Percentiles rank a stretch among this genome's conserved stretches.
Evolutionary conservation across 164 flowering plant species (phyloP).

Genomic region (Berberis vulgaris): DNA sequence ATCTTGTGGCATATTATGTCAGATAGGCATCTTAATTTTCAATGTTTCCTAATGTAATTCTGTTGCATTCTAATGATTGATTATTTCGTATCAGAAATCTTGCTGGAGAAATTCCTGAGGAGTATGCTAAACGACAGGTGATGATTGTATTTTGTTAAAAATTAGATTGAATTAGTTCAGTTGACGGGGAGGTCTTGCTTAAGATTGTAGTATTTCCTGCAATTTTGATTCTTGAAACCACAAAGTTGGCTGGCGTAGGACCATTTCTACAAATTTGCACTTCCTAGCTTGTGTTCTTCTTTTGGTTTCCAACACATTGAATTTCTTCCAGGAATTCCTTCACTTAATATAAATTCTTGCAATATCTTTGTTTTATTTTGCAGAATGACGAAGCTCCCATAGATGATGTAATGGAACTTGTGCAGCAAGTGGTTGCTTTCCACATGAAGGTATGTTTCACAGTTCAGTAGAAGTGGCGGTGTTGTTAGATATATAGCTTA

Average conservation of each 20-base stretch:
- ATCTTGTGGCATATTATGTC: too few species aligned
- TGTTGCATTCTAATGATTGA: not conserved
- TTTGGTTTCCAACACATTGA: not conserved
- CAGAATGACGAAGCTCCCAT: constrained; percentile 54
- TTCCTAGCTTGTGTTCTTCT: not conserved
- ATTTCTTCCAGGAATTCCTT: not conserved
- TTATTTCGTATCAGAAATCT: constrained; percentile 53
- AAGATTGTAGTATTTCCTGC: too few species aligned
- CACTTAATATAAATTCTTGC: not conserved
- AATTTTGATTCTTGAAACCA: too few species aligned
- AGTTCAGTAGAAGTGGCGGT: not conserved
- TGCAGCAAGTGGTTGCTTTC: constrained; percentile 87
- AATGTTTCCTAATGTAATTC: not conserved
- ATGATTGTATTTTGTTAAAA: constrained; percentile 1
- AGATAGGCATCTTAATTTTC: too few species aligned
- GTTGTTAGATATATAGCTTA: not conserved
- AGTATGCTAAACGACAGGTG: constrained; percentile 80
- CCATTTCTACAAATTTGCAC: too few species aligned
- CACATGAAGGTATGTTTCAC: constrained; percentile 73
- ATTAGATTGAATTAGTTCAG: not conserved
- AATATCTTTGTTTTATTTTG: constrained; percentile 1
- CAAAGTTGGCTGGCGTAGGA: too few species aligned
- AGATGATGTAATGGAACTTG: constrained; percentile 88
- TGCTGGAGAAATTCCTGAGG: constrained; percentile 91
- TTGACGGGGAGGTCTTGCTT: not conserved